Conservation (phyloP, 1,284 basidiomycete species). For the Fomitopsis schrenkii region DNA sequence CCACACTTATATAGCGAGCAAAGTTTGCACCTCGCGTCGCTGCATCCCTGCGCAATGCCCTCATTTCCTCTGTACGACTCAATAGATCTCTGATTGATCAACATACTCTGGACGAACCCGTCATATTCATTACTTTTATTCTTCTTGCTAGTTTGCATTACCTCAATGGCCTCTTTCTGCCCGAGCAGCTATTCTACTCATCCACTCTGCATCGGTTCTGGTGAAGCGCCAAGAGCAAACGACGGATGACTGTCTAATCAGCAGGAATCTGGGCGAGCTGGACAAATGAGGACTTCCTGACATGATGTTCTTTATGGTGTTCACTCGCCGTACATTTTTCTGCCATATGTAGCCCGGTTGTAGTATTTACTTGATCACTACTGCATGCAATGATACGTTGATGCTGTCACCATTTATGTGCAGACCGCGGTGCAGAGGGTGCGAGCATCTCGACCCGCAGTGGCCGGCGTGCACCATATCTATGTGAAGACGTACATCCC, state of each 20-base stretch:
- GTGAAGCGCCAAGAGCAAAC: constrained; percentile 26
- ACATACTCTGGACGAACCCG: background rate
- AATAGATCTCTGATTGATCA: background rate
- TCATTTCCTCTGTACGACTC: background rate
- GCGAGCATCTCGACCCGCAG: too few relatives aligned
- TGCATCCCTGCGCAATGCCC: background rate
- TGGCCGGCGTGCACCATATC: too few relatives aligned
- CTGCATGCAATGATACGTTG: background rate
- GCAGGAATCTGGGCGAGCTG: constrained; percentile 20
- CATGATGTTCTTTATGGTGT: constrained; percentile 20
- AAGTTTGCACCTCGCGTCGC: background rate
- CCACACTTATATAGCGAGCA: too few relatives aligned
- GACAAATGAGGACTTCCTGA: constrained; percentile 21
- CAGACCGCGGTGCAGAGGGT: too few relatives aligned
- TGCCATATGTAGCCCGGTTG: background rate
- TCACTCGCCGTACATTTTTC: constrained; percentile 22
- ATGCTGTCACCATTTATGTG: too few relatives aligned
- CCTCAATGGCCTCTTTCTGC: constrained; percentile 27
- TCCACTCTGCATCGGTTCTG: constrained; percentile 32
- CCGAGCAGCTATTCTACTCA: constrained; percentile 26
- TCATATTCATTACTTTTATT: background rate
- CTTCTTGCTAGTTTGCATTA: background rate
- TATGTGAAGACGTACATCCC: too few relatives aligned
- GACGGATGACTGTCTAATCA: constrained; percentile 24
- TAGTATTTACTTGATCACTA: too few relatives aligned